These are phyloP conservation scores for Trichoderma sp. DNA, from an alignment of 2,329 filamentous ascomycete species.

Conservation along the genomic window DNA sequence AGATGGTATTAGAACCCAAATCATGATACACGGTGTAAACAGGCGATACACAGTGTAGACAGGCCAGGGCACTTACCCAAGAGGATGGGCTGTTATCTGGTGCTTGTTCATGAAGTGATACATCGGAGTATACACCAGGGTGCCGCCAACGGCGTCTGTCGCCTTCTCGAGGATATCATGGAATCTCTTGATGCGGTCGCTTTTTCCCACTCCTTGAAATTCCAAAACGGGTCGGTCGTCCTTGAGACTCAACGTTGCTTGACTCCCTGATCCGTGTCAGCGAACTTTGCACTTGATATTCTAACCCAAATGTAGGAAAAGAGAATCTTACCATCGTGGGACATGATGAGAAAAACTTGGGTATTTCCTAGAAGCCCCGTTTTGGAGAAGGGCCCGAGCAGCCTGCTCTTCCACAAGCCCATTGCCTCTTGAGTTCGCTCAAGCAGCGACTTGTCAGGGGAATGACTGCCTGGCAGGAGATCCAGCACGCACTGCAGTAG, in stretches of 20 bases:
- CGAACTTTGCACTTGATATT: neutral
- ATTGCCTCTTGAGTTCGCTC: constrained; percentile 17
- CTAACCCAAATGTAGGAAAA: too few species aligned
- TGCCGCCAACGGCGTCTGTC: constrained; percentile 58
- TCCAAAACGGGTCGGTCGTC: constrained; percentile 58
- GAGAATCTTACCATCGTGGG: constrained; percentile 52
- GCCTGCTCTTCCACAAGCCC: constrained; percentile 42
- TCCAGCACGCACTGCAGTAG: constrained; percentile 58
- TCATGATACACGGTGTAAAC: neutral
- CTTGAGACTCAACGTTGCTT: constrained; percentile 57
- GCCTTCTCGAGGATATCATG: constrained; percentile 52
- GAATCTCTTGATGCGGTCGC: constrained; percentile 52
- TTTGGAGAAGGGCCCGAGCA: constrained; percentile 56
- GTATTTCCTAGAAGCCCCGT: constrained; percentile 58
- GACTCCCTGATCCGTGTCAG: constrained; percentile 42
- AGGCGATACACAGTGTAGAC: too few species aligned
- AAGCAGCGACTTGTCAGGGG: neutral
- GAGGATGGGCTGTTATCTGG: constrained; percentile 63
- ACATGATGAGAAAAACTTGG: constrained; percentile 65
- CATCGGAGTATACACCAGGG: constrained; percentile 57
- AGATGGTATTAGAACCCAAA: neutral
- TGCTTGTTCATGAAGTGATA: constrained; percentile 54
- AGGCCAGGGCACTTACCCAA: constrained; percentile 39
- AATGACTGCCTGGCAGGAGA: constrained; percentile 38
- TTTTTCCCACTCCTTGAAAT: constrained; percentile 57